These are phyloP conservation scores for Farysia itapuensis DNA, from an alignment of 1,284 basidiomycete genomes.

Conservation along the genomic window DNA sequence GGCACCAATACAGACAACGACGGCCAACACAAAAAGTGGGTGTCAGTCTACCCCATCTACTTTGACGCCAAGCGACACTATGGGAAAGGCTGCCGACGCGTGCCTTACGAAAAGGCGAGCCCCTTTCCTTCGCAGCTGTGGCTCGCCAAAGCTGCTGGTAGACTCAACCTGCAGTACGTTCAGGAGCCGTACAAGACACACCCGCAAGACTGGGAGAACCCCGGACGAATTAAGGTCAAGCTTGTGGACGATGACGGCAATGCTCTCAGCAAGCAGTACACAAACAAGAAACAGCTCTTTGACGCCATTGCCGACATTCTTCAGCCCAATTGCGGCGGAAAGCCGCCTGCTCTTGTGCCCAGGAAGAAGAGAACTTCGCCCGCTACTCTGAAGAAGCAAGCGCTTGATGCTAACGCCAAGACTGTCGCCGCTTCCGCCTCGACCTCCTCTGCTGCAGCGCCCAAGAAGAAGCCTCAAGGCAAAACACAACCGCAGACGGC, in stretches of 20 bases:
- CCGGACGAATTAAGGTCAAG: slow-evolving; percentile 73
- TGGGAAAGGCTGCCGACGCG: slow-evolving; percentile 76
- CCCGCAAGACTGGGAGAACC: slow-evolving; percentile 92
- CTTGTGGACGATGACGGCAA: slow-evolving; percentile 81
- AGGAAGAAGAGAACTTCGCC: slow-evolving; percentile 28
- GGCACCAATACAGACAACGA: slow-evolving; percentile 7
- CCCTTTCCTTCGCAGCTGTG: slow-evolving; percentile 93
- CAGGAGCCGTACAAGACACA: slow-evolving; percentile 83
- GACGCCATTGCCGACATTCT: slow-evolving; percentile 41
- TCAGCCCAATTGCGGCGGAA: slow-evolving; percentile 46
- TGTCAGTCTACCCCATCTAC: slow-evolving; percentile 92
- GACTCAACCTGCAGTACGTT: slow-evolving; percentile 75
- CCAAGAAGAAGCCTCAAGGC: slow-evolving; percentile 22
- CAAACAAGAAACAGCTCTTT: slow-evolving; percentile 72
- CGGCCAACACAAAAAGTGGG: slow-evolving; percentile 70
- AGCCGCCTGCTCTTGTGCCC: slow-evolving; percentile 41
- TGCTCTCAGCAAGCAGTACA: slow-evolving; percentile 72
- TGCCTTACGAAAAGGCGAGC: slow-evolving; percentile 76
- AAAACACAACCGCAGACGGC: slow-evolving; percentile 1
- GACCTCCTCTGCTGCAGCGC: slow-evolving; percentile 6
- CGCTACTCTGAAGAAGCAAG: slow-evolving; percentile 26
- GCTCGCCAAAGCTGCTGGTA: slow-evolving; percentile 79
- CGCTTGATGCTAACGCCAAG: slow-evolving; percentile 33
- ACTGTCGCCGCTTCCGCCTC: slow-evolving; percentile 3
- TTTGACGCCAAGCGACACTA: slow-evolving; percentile 91